phyloP scores from a whole-genome alignment of 306 rosid genomes.

The Arachis hypogaea region DNA sequence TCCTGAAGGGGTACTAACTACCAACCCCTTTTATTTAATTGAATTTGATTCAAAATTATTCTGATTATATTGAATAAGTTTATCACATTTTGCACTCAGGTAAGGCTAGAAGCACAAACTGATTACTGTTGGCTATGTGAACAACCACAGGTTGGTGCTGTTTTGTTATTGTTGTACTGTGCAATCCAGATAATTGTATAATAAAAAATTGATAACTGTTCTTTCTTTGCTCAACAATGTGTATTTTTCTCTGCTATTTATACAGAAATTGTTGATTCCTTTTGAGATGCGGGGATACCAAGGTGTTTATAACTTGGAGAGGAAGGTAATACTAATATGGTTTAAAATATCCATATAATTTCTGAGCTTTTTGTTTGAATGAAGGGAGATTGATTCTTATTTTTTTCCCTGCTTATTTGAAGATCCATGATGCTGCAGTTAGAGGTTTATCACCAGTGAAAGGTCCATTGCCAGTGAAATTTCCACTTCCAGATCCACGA shows the following conservation, averaged over 20 bases:
- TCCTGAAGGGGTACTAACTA: constrained; percentile 71
- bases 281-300: constrained; percentile 99
- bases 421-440: constrained; percentile 82
- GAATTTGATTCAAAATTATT: constrained; percentile 14
- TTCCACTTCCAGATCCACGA: constrained; percentile 78
- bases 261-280: constrained; percentile 83
- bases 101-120: constrained; percentile 85
- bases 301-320: constrained; percentile 90
- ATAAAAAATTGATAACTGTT: not conserved
- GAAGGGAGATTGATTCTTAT: constrained; percentile 23
- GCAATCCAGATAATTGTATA: constrained; percentile 17
- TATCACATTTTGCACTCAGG: constrained; percentile 52
- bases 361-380: constrained; percentile 29
- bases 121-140: constrained; percentile 94
- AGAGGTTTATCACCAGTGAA: constrained; percentile 71
- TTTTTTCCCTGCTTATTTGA: constrained; percentile 11
- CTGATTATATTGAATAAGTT: constrained; percentile 26
- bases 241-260: constrained; percentile 15
- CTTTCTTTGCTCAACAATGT: constrained; percentile 10
- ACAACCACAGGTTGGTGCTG: constrained; percentile 68
- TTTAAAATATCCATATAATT: constrained; percentile 11
- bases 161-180: constrained; percentile 25
- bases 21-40: constrained; percentile 3
- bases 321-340: constrained; percentile 59
- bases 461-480: constrained; percentile 69